Evolutionary conservation across 176 grass and related monocot genomes (phyloP).

Genomic region (Elaeis guineensis): DNA sequence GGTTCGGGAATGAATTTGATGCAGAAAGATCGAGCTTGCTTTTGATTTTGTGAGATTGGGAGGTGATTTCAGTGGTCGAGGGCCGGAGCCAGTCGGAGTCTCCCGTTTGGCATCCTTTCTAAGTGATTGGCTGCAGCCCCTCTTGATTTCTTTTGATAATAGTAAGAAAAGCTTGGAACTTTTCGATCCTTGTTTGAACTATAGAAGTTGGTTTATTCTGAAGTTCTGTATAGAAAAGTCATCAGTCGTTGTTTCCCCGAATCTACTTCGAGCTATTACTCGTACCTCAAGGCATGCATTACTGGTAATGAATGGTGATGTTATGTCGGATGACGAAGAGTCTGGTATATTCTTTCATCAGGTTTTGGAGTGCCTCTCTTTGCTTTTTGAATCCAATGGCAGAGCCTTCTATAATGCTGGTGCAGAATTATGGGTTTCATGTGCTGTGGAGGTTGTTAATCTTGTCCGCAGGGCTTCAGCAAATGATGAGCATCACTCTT

Average conservation of each 20-base stretch:
- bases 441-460: slow-evolving; percentile 49
- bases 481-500: slow-evolving; percentile 33
- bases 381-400: slow-evolving; percentile 62
- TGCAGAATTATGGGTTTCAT: slow-evolving; percentile 72
- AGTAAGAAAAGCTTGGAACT: slow-evolving; percentile 40
- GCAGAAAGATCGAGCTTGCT: slow-evolving; percentile 79
- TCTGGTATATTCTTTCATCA: slow-evolving; percentile 40
- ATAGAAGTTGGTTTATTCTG: slow-evolving; percentile 64
- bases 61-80: slow-evolving; percentile 24
- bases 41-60: slow-evolving; percentile 41
- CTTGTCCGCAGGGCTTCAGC: slow-evolving; percentile 52
- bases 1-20: slow-evolving; percentile 19
- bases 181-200: slow-evolving; percentile 64
- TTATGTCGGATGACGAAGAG: slow-evolving; percentile 23
- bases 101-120: slow-evolving; percentile 54
- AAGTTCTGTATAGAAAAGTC: slow-evolving; percentile 57
- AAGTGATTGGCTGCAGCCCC: slow-evolving; percentile 67
- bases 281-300: slow-evolving; percentile 47
- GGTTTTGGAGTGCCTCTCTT: slow-evolving; percentile 53
- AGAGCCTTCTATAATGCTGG: slow-evolving; percentile 78
- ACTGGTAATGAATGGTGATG: slow-evolving; percentile 25
- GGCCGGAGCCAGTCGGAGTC: slow-evolving; percentile 25
- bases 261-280: slow-evolving; percentile 66
- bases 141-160: slow-evolving; percentile 51
- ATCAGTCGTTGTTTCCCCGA: slow-evolving; percentile 47